Evolutionary conservation across 2,329 filamentous ascomycete genomes (phyloP).

Genomic region (Neofusicoccum parvum): DNA sequence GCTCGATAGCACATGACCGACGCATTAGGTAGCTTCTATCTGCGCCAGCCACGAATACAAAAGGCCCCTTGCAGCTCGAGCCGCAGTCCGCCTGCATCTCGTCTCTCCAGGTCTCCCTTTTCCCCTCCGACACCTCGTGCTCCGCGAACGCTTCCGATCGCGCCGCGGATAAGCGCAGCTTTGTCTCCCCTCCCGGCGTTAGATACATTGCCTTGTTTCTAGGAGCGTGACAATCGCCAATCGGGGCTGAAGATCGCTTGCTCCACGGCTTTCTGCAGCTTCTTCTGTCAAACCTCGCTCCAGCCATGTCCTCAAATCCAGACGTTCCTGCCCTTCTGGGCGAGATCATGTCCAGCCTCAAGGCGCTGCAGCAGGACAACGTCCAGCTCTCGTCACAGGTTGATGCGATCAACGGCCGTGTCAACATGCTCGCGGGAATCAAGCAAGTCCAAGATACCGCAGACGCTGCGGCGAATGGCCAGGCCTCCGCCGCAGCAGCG

Average conservation of each 20-base stretch:
- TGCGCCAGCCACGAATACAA: conserved; percentile 19
- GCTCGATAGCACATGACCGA: conserved; percentile 7
- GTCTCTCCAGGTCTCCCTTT: not conserved
- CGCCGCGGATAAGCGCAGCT: conserved; percentile 14
- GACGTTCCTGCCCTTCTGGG: conserved; percentile 44
- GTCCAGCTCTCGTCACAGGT: conserved; percentile 57
- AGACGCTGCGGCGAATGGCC: conserved; percentile 46
- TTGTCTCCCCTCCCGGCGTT: conserved; percentile 1
- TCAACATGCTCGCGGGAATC: conserved; percentile 62
- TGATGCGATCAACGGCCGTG: conserved; percentile 62
- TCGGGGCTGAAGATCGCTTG: not conserved
- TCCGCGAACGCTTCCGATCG: not conserved
- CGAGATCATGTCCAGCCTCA: conserved; percentile 59
- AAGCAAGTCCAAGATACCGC: conserved; percentile 59
- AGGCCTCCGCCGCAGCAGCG: conserved; percentile 28
- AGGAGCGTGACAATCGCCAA: conserved; percentile 2
- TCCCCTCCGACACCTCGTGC: not conserved
- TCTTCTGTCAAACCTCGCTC: not conserved
- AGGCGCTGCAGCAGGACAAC: conserved; percentile 59
- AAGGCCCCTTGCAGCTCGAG: conserved; percentile 18
- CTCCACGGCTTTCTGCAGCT: not conserved
- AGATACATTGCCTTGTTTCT: conserved; percentile 18
- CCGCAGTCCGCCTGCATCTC: conserved; percentile 7
- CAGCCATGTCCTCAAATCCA: conserved; percentile 21
- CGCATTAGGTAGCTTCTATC: conserved; percentile 14